Conservation (phyloP, 805 yeast genomes). For the Wickerhamia fluorescens region DNA sequence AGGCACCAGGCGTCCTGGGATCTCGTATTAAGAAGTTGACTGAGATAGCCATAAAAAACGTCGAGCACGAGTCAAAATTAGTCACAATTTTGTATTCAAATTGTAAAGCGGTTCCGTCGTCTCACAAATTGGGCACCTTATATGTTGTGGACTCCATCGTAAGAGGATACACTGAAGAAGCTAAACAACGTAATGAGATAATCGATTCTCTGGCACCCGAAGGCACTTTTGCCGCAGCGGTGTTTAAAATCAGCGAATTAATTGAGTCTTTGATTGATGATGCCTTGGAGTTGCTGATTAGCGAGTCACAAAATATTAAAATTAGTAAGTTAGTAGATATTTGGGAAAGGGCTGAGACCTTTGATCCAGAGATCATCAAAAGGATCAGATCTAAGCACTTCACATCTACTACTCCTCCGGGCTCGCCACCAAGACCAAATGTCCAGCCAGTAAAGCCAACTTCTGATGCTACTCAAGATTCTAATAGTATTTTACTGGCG, state of each 20-base stretch:
- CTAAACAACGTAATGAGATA: conserved; percentile 47
- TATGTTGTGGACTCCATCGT: conserved; percentile 91
- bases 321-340: conserved; percentile 80
- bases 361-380: conserved; percentile 49
- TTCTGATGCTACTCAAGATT: conserved; percentile 22
- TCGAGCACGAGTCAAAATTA: conserved; percentile 48
- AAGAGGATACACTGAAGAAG: conserved; percentile 74
- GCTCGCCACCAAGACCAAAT: conserved; percentile 40
- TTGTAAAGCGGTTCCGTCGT: conserved; percentile 63
- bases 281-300: conserved; percentile 47
- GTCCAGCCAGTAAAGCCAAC: conserved; percentile 19
- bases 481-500: conserved; percentile 64
- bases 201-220: conserved; percentile 46
- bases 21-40: conserved; percentile 85
- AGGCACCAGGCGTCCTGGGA: conserved; percentile 92
- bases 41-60: conserved; percentile 66
- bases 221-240: conserved; percentile 73
- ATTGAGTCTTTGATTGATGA: conserved; percentile 60
- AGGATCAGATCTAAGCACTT: conserved; percentile 55
- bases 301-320: conserved; percentile 57
- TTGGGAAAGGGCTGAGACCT: conserved; percentile 84
- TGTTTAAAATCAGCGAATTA: conserved; percentile 54
- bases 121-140: conserved; percentile 85
- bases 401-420: conserved; percentile 64
- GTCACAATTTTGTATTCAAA: conserved; percentile 54